Conservation (phyloP, 73 alveolate genomes). For the Paramecium sonneborni region DNA sequence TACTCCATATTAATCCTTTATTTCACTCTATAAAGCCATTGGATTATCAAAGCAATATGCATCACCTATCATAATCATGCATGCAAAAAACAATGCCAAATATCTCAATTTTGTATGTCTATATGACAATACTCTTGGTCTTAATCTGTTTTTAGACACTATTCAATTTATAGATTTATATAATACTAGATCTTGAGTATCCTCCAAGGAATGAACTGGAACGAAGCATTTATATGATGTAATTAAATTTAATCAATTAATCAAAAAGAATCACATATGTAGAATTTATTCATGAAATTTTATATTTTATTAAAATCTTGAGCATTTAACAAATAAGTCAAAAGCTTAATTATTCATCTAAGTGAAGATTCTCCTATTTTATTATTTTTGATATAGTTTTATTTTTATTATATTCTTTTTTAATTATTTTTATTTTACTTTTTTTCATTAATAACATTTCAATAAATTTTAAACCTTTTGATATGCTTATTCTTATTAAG, state of each 20-base stretch:
- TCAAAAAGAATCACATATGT: no score
- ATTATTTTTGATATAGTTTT: background rate
- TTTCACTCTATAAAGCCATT: conserved; percentile 66
- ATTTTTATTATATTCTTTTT: no score
- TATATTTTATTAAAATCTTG: no score
- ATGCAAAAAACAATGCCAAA: conserved; percentile 66
- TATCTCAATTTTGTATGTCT: conserved; percentile 60
- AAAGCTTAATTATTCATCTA: no score
- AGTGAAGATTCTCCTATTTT: background rate
- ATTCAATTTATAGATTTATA: background rate
- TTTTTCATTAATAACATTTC: background rate
- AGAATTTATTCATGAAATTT: no score
- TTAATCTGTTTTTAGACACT: background rate
- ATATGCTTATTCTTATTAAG: background rate
- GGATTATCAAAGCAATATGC: conserved; percentile 72
- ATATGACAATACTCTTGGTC: background rate
- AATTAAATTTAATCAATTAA: background rate
- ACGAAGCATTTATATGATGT: conserved; percentile 29
- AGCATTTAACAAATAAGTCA: no score
- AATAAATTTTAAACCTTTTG: background rate
- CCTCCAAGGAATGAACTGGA: conserved; percentile 7
- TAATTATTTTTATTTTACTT: background rate
- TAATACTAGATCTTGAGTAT: background rate
- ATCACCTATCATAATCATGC: conserved; percentile 69
- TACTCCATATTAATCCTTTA: conserved; percentile 6